Base-by-base conservation (phyloP, 2,329 filamentous ascomycete species). In the Aspergillus fumigatus region DNA sequence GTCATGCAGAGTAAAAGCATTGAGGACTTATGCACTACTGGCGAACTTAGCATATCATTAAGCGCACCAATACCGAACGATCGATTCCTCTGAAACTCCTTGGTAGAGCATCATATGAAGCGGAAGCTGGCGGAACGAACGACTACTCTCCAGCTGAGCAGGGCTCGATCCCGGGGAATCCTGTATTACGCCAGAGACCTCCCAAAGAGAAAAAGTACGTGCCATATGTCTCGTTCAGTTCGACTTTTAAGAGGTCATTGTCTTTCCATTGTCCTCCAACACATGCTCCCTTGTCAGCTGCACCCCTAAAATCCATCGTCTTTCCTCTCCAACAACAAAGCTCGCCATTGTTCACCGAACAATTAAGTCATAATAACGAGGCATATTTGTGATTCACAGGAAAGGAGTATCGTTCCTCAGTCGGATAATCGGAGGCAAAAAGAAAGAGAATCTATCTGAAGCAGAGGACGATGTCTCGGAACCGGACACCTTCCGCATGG, bases 401-500 rank as follows among this genome's bases (percentile, higher is more conserved):
- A 97, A 96, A 77, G 88, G 89, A 27, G 85, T 88, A 19, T 96
- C 92, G 14, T 96, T 99, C 70, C 83, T 99, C 27, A 95, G 91
- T 73, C 89, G 92, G 54, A 82, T 97, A 73, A 89, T 90, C 66
- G 82, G 83, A 59, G 82, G 81, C 58, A 92, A 91, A 77, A 95
- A 88, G 74, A 91, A 89, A 70, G 84, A 85, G 59, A 63, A 67
- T 17, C 41, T 62, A 47, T 77, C 82, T 27, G 81, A 83, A 38
- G 62, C 70, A 45, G 73, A 76, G 55, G 77, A 80, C 66, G 85
- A 88, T 74, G 87, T 84, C 66, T 91, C 88, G 1, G 90, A 92
- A 65, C 73, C 85, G 49, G 87, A 86, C 51, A 83, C 84, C 62
- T 83, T 85, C 63, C 84, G 91, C 62, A 89, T 88, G 77, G 88